phyloP scores from a whole-genome alignment of 345 rosid genomes.

The Pistacia atlantica region DNA sequence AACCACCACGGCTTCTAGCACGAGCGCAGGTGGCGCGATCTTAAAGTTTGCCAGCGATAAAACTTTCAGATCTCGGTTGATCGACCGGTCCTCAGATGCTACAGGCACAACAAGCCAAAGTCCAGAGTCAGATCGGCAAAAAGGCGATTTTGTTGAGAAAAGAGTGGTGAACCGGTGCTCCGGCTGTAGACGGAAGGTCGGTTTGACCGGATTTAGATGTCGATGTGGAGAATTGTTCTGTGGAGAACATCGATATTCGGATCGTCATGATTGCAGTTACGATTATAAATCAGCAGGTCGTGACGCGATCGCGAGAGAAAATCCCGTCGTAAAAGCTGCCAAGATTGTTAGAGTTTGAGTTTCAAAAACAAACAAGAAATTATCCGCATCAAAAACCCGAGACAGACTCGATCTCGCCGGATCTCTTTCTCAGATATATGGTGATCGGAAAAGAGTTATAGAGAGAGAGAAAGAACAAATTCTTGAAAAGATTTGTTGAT shows the following conservation, averaged over 20 bases:
- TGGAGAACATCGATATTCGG: constrained; percentile 90
- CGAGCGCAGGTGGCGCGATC: constrained; percentile 33
- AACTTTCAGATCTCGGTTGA: constrained; percentile 52
- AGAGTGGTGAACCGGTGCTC: constrained; percentile 82
- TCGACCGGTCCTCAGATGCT: constrained; percentile 22
- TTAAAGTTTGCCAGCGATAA: constrained; percentile 49
- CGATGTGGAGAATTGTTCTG: constrained; percentile 97
- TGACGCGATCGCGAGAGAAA: constrained; percentile 89
- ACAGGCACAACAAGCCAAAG: constrained; percentile 20
- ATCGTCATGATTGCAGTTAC: constrained; percentile 91
- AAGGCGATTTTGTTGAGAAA: constrained; percentile 38
- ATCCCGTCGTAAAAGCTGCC: constrained; percentile 95
- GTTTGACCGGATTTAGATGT: constrained; percentile 96
- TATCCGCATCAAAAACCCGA: no score
- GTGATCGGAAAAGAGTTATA: constrained; percentile 7
- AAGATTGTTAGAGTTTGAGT: constrained; percentile 85
- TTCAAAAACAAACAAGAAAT: background rate
- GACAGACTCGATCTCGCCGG: constrained; percentile 3
- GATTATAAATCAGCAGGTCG: constrained; percentile 92
- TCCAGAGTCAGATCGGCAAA: constrained; percentile 25
- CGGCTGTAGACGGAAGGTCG: constrained; percentile 82
- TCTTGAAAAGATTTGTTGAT: constrained; percentile 14
- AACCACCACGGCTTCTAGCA: constrained; percentile 17
- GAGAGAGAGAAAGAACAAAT: constrained; percentile 11
- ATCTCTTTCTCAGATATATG: constrained; percentile 18